Evolutionary conservation across 2,329 filamentous ascomycete genomes (phyloP).

Genomic region (Alternaria infectoria): DNA sequence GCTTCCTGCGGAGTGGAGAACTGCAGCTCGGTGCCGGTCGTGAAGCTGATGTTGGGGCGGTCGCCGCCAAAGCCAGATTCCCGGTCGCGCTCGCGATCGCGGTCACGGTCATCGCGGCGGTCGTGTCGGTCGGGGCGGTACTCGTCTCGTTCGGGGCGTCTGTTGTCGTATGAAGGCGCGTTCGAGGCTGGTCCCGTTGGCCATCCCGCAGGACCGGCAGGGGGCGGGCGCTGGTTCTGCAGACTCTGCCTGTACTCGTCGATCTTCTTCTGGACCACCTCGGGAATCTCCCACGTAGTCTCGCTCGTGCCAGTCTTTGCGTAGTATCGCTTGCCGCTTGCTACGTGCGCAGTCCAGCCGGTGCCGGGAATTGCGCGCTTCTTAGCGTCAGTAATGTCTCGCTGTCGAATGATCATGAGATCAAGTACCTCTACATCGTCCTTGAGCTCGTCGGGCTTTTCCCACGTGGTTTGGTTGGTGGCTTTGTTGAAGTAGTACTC

Average conservation of each 20-base stretch:
- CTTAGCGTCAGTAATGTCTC: slow-evolving; percentile 17
- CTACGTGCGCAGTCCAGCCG: slow-evolving; percentile 85
- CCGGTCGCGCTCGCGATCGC: slow-evolving; percentile 58
- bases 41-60: slow-evolving; percentile 41
- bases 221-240: slow-evolving; percentile 52
- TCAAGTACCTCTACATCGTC: slow-evolving; percentile 73
- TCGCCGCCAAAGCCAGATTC: slow-evolving; percentile 54
- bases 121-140: slow-evolving; percentile 37
- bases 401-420: not conserved
- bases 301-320: slow-evolving; percentile 90
- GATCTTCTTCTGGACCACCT: slow-evolving; percentile 72
- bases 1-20: slow-evolving; percentile 74
- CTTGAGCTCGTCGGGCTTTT: slow-evolving; percentile 90
- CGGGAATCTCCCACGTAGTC: slow-evolving; percentile 95
- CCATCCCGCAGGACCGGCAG: slow-evolving; percentile 56
- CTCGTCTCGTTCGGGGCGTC: slow-evolving; percentile 39
- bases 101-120: slow-evolving; percentile 35
- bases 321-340: slow-evolving; percentile 89
- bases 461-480: slow-evolving; percentile 92
- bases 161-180: slow-evolving; percentile 50
- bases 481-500: slow-evolving; percentile 89
- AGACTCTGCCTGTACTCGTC: slow-evolving; percentile 68
- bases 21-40: slow-evolving; percentile 60
- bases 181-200: slow-evolving; percentile 61
- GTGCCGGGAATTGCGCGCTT: slow-evolving; percentile 81